Evolutionary conservation across 164 flowering plant species (phyloP), one percentile per base, ranked within the genome.

Genomic region (Chimonanthus salicifolius): DNA sequence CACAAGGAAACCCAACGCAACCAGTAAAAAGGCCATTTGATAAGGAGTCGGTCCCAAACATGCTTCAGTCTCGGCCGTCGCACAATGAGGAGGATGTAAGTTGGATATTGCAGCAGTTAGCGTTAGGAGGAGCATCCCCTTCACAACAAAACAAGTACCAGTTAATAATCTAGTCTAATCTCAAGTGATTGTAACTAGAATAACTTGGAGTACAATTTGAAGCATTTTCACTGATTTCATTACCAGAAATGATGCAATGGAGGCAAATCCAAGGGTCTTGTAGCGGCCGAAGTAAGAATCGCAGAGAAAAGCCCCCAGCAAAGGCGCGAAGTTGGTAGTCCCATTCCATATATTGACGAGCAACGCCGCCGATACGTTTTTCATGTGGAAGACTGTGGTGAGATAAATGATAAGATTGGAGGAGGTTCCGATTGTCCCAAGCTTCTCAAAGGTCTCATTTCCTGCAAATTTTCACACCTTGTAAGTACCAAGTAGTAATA

Each of bases 361-460:
- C 21, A 81, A 85, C 3, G 94, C 81, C 5, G 98, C 94, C 7
- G 88, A 76, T 20, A 93, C 83, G 44, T 80, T 78, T 70, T 82
- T 85, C 94, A 94, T 80, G 90, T 94, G 77, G 81, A 91, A 91
- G 4, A 91, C 91, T 0, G 86, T 81, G 0, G 94, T 90, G 4
- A 94, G 85, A 71, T 94, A 94, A 3, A 94, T 85, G 80, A 87
- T 64, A 2, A 94, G 83, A 76, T 94, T 94, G 4, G 87, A 18
- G 0, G 83, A 75, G 3, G 92, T 82, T 0, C 98, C 97, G 11
- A 85, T 82, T 0, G 95, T 84, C 46, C 95, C 98, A 50, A 95
- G 85, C 87, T 91, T 95, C 88, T 95, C 97, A 76, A 93, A 95
- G 0, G 96, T 90, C 80, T 90, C 94, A 70, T 90, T 90, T n/a